phyloP scores from a whole-genome alignment of 2,329 filamentous ascomycete species.

The Clathrospora elynae region DNA sequence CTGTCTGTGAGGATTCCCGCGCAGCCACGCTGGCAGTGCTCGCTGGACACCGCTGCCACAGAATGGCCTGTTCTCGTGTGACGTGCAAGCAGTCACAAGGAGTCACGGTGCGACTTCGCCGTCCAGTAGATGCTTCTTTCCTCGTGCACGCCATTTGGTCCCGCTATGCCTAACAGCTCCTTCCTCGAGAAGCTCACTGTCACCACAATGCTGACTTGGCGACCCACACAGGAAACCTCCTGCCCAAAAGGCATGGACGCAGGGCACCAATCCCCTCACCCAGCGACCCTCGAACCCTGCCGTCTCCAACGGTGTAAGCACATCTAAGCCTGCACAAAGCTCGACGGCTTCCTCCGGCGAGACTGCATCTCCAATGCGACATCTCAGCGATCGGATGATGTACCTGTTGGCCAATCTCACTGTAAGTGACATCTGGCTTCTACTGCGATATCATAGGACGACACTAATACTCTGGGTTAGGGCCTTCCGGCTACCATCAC shows the following conservation, averaged over 20 bases:
- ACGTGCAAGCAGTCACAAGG: slow-evolving; percentile 44
- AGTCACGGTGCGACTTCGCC: slow-evolving; percentile 38
- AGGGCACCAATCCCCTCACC: slow-evolving; percentile 65
- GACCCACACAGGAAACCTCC: slow-evolving; percentile 53
- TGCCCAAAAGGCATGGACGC: slow-evolving; percentile 64
- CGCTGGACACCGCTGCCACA: slow-evolving; percentile 23
- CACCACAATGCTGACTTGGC: slow-evolving; percentile 34
- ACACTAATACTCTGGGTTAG: slow-evolving; percentile 47
- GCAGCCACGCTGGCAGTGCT: slow-evolving; percentile 27
- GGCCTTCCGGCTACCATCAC: slow-evolving; percentile 62
- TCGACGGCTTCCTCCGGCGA: slow-evolving; percentile 51
- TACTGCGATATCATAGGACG: background rate
- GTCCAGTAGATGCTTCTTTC: slow-evolving; percentile 16
- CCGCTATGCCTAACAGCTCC: slow-evolving; percentile 6
- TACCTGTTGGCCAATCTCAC: slow-evolving; percentile 64
- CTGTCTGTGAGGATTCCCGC: background rate
- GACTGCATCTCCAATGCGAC: slow-evolving; percentile 59
- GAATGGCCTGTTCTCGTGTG: slow-evolving; percentile 34
- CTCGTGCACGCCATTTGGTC: slow-evolving; percentile 9
- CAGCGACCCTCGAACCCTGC: slow-evolving; percentile 57
- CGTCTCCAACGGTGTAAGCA: slow-evolving; percentile 60
- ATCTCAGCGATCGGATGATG: slow-evolving; percentile 64
- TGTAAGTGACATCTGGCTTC: slow-evolving; percentile 51
- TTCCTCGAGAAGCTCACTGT: slow-evolving; percentile 8
- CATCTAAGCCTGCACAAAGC: slow-evolving; percentile 50